Base-by-base conservation (phyloP, 2,329 filamentous ascomycete genomes). In the Chaetomiaceae sp. region DNA sequence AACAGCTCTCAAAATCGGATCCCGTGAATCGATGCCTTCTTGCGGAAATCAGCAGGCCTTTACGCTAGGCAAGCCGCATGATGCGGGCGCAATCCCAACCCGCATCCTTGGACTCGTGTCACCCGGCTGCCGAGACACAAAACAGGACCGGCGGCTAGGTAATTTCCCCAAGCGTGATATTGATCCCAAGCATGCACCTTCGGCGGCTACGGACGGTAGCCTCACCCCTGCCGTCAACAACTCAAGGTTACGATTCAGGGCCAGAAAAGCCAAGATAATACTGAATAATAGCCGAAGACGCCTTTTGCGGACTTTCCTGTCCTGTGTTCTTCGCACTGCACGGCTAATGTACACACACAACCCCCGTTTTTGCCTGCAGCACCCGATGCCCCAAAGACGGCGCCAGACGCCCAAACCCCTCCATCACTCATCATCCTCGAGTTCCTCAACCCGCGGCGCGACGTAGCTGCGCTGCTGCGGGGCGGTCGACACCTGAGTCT, bases 401-500 rank as follows among this genome's bases (percentile, higher is more conserved):
- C 33, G 39, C 48, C 48, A 37, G 46, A 58, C 25, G 20, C 37
- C 46, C 11, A 14, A 40, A 20, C 25, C 33, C 27, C 17, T 31
- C 17, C 37, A 43, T 63, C 53, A 52, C 58, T 70, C 67, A 48
- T 70, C 68, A 19, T 68, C 68, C 29, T 46, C 60, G 17, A 70
- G 58, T 58, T 71, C 69, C 56, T 71, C 69, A 40, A 71, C 66
- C 33, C 63, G 60, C 5, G 69, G 66, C 6, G 79, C 74, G 27
- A 71, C 69, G 50, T 82, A 82, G 29, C 63, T 61, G 43, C 72
- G 71, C 60, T 74, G 71, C 54, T 74, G 69, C 17, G 70, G 64
- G 15, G 66, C 71, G 5, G 76, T 77, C 37, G 74, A 71, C 47
- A 83, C 67, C 58, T 80, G 76, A 0, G 80, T 83, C 40, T 74